Conservation (phyloP, 73 alveolate genomes). For the Paramecium sonneborni region DNA sequence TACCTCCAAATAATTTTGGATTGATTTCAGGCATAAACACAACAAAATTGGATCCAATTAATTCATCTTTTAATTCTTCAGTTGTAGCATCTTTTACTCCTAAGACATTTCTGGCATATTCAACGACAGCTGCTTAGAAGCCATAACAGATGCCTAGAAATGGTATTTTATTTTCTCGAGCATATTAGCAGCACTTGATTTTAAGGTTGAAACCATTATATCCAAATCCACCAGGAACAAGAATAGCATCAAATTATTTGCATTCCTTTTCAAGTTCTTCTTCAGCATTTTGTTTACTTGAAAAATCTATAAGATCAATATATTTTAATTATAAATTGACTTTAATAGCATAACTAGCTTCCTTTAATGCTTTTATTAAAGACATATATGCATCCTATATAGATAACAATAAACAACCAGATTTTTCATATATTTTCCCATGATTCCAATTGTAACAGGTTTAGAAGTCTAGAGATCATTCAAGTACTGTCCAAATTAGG, state of each 20-base stretch:
- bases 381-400: constrained; percentile 48
- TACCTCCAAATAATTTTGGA: constrained; percentile 71
- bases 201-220: constrained; percentile 3
- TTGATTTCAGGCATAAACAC: constrained; percentile 73
- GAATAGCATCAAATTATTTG: constrained; percentile 12
- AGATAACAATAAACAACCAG: neutral
- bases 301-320: neutral
- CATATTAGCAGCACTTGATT: neutral
- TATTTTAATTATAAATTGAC: neutral
- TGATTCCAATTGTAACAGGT: neutral
- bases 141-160: constrained; percentile 69
- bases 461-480: neutral
- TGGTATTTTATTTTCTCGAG: neutral
- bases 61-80: constrained; percentile 54
- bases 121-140: constrained; percentile 74
- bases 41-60: constrained; percentile 46
- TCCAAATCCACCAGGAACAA: constrained; percentile 52
- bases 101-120: constrained; percentile 71
- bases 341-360: neutral
- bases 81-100: constrained; percentile 69
- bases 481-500: neutral
- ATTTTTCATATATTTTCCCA: constrained; percentile 41
- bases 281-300: neutral
- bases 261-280: neutral
- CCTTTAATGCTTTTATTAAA: neutral